These are phyloP conservation scores for Capsicum rhomboideum DNA, from an alignment of 257 asterid species.

Conservation along the genomic window DNA sequence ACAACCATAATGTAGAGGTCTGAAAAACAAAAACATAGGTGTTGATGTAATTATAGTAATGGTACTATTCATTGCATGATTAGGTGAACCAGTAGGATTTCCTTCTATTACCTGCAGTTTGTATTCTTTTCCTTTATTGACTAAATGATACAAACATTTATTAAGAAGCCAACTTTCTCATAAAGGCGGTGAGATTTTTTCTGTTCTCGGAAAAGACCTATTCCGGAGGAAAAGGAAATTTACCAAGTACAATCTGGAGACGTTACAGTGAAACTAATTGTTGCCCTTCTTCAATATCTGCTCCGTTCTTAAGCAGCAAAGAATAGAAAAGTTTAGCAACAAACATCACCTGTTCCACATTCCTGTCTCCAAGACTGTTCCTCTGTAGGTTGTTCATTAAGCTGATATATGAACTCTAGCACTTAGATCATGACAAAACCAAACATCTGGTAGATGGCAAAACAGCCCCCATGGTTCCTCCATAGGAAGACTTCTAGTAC, in stretches of 20 bases:
- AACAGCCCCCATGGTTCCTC: constrained; percentile 1
- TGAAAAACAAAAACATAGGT: background rate
- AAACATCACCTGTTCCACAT: constrained; percentile 44
- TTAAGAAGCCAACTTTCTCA: background rate
- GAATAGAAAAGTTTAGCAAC: background rate
- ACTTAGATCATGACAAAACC: constrained; percentile 7
- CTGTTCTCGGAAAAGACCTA: background rate
- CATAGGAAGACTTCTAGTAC: background rate
- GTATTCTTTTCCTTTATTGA: background rate
- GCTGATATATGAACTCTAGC: constrained; percentile 23
- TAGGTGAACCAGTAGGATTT: background rate
- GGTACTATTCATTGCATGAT: background rate
- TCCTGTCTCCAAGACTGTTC: constrained; percentile 44
- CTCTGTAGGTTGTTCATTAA: constrained; percentile 43
- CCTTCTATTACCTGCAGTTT: background rate
- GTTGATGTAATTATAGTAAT: background rate
- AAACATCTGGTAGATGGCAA: constrained; percentile 13
- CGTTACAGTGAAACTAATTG: background rate
- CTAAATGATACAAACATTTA: background rate
- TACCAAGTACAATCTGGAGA: background rate
- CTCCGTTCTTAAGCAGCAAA: background rate
- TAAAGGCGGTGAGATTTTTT: background rate
- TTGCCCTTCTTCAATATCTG: background rate
- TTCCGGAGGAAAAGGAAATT: background rate
- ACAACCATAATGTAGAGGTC: background rate